Evolutionary conservation across 2,329 filamentous ascomycete species (phyloP).

Genomic region (Davidsoniella virescens): DNA sequence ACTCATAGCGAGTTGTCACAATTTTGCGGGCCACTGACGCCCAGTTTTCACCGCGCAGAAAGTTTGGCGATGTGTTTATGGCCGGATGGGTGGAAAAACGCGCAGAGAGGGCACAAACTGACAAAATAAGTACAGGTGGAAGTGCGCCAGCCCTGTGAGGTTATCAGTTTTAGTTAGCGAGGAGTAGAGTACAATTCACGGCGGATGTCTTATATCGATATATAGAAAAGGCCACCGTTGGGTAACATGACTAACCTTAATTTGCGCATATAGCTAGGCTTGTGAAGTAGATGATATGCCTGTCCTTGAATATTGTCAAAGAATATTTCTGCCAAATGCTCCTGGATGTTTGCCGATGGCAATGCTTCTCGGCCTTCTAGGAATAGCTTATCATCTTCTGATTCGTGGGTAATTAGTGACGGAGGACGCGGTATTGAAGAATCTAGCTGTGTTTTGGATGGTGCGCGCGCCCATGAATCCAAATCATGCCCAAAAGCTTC

Average conservation of each 20-base stretch:
- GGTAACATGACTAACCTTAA: slow-evolving; percentile 36
- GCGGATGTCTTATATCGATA: neutral
- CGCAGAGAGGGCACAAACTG: slow-evolving; percentile 88
- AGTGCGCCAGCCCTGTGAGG: slow-evolving; percentile 51
- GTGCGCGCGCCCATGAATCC: slow-evolving; percentile 59
- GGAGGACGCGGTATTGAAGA: neutral
- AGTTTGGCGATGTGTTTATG: slow-evolving; percentile 56
- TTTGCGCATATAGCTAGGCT: slow-evolving; percentile 91
- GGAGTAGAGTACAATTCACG: neutral
- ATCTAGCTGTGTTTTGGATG: slow-evolving; percentile 33
- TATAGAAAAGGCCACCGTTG: neutral
- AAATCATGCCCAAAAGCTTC: slow-evolving; percentile 75
- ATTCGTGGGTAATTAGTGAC: slow-evolving; percentile 30
- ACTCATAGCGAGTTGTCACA: slow-evolving; percentile 73
- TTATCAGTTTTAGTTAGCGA: slow-evolving; percentile 14
- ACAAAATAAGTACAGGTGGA: slow-evolving; percentile 80
- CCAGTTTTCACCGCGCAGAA: slow-evolving; percentile 83
- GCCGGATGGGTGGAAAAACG: slow-evolving; percentile 83
- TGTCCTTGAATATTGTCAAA: slow-evolving; percentile 95
- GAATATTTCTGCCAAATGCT: slow-evolving; percentile 85
- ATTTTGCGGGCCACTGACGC: slow-evolving; percentile 76
- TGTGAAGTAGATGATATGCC: slow-evolving; percentile 85
- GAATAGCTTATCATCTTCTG: slow-evolving; percentile 60
- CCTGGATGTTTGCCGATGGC: slow-evolving; percentile 73
- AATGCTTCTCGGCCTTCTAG: slow-evolving; percentile 70